These are phyloP conservation scores for Candida tetrigidarum DNA, from an alignment of 1,139 yeast genomes.

Conservation along the genomic window DNA sequence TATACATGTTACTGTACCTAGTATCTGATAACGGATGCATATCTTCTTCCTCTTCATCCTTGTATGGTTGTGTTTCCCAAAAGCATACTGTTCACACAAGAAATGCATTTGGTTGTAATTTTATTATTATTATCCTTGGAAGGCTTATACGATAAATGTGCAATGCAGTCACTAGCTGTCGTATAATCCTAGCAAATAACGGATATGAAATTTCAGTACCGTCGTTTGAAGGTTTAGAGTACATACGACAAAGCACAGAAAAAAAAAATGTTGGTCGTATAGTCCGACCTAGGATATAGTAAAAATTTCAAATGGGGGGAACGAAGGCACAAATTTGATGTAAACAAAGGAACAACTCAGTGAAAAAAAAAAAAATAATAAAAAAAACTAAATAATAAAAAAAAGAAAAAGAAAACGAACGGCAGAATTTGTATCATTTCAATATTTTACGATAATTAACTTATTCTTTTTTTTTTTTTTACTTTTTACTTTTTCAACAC, in stretches of 20 bases:
- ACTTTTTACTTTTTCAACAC: not conserved
- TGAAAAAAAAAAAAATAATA: not conserved
- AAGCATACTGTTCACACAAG: no score
- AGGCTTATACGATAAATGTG: not conserved
- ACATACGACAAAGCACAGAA: not conserved
- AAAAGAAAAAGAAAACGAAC: not conserved
- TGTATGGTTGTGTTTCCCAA: no score
- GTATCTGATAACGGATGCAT: no score
- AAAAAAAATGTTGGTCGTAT: constrained; percentile 1
- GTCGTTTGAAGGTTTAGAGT: not conserved
- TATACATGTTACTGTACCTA: not conserved
- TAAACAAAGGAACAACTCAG: not conserved
- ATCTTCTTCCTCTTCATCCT: no score
- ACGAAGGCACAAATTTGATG: not conserved
- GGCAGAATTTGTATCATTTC: constrained; percentile 5
- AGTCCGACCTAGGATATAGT: not conserved
- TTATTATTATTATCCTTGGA: no score
- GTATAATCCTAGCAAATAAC: not conserved
- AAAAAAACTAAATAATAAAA: not conserved
- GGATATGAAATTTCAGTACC: not conserved
- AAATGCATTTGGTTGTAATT: no score
- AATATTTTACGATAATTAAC: not conserved
- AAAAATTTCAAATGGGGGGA: not conserved
- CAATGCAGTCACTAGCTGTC: not conserved
- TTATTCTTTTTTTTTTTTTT: not conserved